Conservation (phyloP, 2,329 filamentous ascomycete genomes). For the Colletotrichum sp. region DNA sequence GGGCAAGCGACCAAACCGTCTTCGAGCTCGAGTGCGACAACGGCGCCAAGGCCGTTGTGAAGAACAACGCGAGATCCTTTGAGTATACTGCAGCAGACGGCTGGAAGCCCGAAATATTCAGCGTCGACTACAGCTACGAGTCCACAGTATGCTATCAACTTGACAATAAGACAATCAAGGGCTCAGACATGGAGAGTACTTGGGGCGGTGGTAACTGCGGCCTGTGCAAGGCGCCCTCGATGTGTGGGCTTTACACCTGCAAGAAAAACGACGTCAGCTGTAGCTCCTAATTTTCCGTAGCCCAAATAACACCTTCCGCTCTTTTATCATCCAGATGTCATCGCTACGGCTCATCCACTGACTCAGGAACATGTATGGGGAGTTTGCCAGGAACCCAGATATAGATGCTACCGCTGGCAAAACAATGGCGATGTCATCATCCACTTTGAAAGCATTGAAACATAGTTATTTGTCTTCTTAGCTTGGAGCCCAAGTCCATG, state of each 20-base stretch:
- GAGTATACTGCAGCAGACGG: neutral
- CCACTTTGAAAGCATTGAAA: neutral
- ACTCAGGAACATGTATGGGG: neutral
- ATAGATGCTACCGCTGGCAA: neutral
- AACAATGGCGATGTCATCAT: fast-evolving
- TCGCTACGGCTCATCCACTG: neutral
- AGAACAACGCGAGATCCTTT: neutral
- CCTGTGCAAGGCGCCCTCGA: neutral
- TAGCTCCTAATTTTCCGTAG: neutral
- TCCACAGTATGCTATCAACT: neutral
- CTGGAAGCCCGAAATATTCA: neutral
- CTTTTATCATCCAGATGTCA: neutral
- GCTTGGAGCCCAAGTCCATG: neutral
- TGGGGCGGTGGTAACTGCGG: neutral
- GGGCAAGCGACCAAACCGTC: neutral
- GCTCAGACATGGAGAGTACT: neutral
- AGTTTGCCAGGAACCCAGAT: neutral
- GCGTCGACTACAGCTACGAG: neutral
- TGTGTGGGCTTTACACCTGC: neutral
- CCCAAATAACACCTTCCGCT: neutral
- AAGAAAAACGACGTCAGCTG: neutral
- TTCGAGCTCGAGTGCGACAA: neutral
- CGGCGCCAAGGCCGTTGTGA: neutral
- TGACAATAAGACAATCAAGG: neutral
- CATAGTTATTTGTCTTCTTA: neutral